Evolutionary conservation across 1,284 basidiomycete species (phyloP).

Genomic region (Austroboletus rostrupii): DNA sequence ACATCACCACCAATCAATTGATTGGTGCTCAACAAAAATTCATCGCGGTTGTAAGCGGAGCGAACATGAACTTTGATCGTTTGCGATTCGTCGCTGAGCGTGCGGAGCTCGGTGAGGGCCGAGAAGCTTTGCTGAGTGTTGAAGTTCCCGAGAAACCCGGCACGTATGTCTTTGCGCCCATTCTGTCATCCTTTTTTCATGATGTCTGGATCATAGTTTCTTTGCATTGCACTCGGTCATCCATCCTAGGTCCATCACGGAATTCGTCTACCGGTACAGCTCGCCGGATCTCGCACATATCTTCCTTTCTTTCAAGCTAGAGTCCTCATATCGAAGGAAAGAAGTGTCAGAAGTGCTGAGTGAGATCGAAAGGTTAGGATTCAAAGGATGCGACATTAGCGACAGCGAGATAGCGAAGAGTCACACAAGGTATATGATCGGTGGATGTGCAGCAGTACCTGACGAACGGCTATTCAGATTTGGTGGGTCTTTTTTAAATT

Average conservation of each 20-base stretch:
- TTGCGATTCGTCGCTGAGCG: slow-evolving; percentile 96
- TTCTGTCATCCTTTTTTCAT: slow-evolving; percentile 5
- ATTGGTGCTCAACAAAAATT: slow-evolving; percentile 83
- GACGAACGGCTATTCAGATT: slow-evolving; percentile 94
- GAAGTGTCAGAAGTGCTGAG: slow-evolving; percentile 71
- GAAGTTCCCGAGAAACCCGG: slow-evolving; percentile 91
- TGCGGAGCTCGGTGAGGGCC: slow-evolving; percentile 93
- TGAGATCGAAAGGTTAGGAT: slow-evolving; percentile 62
- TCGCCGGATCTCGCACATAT: slow-evolving; percentile 72
- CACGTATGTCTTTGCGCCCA: slow-evolving; percentile 48
- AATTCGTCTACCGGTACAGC: slow-evolving; percentile 93
- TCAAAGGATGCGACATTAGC: slow-evolving; percentile 86
- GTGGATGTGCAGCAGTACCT: slow-evolving; percentile 72
- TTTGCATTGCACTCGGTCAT: slow-evolving; percentile 84
- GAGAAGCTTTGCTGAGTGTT: slow-evolving; percentile 90
- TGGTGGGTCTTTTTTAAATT: slow-evolving; percentile 48
- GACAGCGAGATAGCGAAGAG: slow-evolving; percentile 96
- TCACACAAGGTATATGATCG: slow-evolving; percentile 93
- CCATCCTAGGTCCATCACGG: slow-evolving; percentile 90
- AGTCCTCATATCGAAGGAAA: slow-evolving; percentile 54
- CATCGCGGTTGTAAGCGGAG: slow-evolving; percentile 90
- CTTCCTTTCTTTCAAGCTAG: slow-evolving; percentile 88
- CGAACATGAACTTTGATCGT: slow-evolving; percentile 99
- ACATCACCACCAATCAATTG: slow-evolving; percentile 81
- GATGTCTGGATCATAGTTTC: slow-evolving; percentile 57